Evolutionary conservation across 345 rosid genomes (phyloP).

Genomic region (Eucalyptus virginea): DNA sequence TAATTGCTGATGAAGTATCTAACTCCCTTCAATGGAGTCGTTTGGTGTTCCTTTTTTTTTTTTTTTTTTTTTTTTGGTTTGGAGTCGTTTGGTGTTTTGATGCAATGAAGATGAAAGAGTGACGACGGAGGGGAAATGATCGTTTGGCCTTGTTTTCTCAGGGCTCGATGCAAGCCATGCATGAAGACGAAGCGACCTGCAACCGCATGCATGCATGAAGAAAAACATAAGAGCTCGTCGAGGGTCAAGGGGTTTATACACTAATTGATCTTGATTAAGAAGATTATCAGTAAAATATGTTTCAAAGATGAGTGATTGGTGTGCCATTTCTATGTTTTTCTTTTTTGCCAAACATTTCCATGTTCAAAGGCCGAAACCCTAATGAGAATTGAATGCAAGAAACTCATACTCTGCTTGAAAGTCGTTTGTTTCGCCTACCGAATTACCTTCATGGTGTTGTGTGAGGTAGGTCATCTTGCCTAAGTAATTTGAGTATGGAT

Average conservation of each 20-base stretch:
- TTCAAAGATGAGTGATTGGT: neutral
- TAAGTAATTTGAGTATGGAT: neutral
- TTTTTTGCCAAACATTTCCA: too few species aligned
- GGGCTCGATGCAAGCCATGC: neutral
- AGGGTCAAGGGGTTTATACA: neutral
- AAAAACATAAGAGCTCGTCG: neutral
- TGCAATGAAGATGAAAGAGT: neutral
- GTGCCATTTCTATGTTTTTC: too few species aligned
- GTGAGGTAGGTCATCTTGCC: neutral
- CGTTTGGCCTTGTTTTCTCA: neutral
- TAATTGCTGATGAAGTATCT: neutral
- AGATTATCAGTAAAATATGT: neutral
- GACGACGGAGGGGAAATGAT: neutral
- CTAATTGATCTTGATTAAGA: neutral
- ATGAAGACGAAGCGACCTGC: neutral
- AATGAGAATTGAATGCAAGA: too few species aligned
- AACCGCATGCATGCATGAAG: neutral
- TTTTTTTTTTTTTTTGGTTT: too few species aligned
- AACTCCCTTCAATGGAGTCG: neutral
- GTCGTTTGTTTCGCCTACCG: too few species aligned
- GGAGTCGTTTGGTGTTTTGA: neutral
- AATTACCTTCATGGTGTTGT: too few species aligned
- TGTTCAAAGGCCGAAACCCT: neutral
- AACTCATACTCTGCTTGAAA: too few species aligned
- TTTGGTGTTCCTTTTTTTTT: neutral